phyloP scores from a whole-genome alignment of 2,329 filamentous ascomycete genomes.

The Lomentospora prolificans region DNA sequence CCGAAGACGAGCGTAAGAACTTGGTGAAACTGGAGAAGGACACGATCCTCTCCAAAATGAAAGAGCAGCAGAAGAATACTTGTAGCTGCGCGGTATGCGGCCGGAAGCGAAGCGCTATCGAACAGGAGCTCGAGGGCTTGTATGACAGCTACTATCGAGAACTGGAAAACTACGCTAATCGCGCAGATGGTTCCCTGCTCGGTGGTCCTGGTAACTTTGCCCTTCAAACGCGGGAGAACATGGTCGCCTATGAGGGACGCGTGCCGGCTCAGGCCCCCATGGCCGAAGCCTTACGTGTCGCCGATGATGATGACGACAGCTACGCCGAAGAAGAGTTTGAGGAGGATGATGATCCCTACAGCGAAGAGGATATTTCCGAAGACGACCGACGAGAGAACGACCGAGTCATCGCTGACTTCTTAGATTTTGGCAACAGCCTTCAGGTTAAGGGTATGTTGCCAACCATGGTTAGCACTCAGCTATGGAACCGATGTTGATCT shows the following conservation, averaged over 20 bases:
- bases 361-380: conserved; percentile 57
- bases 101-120: conserved; percentile 89
- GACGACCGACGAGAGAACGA: conserved; percentile 57
- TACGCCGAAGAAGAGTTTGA: conserved; percentile 47
- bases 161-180: conserved; percentile 92
- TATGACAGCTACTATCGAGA: conserved; percentile 99
- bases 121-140: conserved; percentile 92
- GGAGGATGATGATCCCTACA: conserved; percentile 44
- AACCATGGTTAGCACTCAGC: conserved; percentile 31
- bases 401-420: conserved; percentile 71
- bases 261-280: conserved; percentile 69
- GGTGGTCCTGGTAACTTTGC: conserved; percentile 50
- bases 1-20: conserved; percentile 88
- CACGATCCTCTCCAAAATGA: conserved; percentile 97
- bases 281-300: conserved; percentile 53
- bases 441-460: conserved; percentile 71
- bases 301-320: conserved; percentile 40
- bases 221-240: conserved; percentile 47
- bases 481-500: conserved; percentile 26
- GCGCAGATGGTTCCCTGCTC: conserved; percentile 42
- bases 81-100: conserved; percentile 98
- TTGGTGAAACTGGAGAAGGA: conserved; percentile 98
- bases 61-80: conserved; percentile 98
- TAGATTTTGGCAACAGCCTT: conserved; percentile 94
- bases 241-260: conserved; percentile 49